phyloP scores from a whole-genome alignment of 257 asterid genomes.

The Solanum lignicaule region DNA sequence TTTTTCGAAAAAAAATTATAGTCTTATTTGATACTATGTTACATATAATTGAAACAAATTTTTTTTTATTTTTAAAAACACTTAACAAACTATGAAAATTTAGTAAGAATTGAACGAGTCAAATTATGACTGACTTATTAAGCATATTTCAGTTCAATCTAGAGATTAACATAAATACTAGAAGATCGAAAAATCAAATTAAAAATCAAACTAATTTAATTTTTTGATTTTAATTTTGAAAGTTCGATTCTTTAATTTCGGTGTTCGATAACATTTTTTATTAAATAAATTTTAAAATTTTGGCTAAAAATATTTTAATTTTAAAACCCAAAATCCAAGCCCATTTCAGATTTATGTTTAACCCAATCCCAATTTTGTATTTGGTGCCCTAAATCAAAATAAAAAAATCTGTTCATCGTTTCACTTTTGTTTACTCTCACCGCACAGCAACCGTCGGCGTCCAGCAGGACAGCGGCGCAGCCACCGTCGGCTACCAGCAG shows the following conservation, averaged over 20 bases:
- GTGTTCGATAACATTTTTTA: not conserved
- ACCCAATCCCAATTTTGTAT: not conserved
- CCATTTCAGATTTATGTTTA: not conserved
- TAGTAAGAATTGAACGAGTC: not conserved
- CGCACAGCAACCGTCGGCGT: not conserved
- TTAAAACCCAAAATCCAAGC: not conserved
- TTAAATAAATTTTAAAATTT: not conserved
- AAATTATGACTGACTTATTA: accelerated
- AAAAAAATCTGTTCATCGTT: not conserved
- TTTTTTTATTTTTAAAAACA: not conserved
- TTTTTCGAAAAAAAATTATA: not conserved
- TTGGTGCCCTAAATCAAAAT: not conserved
- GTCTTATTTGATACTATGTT: not conserved
- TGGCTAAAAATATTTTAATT: not conserved
- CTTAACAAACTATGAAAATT: not conserved
- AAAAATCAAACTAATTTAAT: not conserved
- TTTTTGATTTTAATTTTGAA: not conserved
- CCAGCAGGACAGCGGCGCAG: not conserved
- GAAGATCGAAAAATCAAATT: not conserved
- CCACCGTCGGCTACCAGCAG: not conserved
- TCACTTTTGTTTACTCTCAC: not conserved
- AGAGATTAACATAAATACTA: not conserved
- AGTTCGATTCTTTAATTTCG: not conserved
- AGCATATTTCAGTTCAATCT: not conserved
- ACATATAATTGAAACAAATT: not conserved